These are phyloP conservation scores for Discostella stelligera DNA, from an alignment of 352 stramenopile species.

Conservation along the genomic window DNA sequence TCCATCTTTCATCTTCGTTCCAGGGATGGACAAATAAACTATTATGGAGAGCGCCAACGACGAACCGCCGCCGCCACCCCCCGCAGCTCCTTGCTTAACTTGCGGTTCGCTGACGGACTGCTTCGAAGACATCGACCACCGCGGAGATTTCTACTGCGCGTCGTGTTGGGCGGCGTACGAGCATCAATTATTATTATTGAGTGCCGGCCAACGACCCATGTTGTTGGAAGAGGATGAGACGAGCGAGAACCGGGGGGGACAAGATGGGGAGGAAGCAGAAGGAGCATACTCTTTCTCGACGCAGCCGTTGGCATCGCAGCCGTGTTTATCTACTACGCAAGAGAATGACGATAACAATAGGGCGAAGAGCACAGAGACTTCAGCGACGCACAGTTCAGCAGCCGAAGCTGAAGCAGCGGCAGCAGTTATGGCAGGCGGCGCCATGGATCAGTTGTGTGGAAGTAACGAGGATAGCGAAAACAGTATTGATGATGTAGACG, in stretches of 20 bases:
- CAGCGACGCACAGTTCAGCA: not conserved
- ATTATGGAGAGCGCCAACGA: too few species aligned
- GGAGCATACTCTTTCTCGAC: not conserved
- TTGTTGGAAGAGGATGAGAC: not conserved
- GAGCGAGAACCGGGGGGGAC: not conserved
- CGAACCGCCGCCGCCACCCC: not conserved
- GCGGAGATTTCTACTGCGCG: conserved; percentile 47
- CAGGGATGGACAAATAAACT: too few species aligned
- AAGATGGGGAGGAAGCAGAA: not conserved
- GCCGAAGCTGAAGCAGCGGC: not conserved
- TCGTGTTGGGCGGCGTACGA: conserved; percentile 49
- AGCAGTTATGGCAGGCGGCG: not conserved
- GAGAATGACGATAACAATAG: not conserved
- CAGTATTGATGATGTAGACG: conserved; percentile 6
- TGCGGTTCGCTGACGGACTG: conserved; percentile 43
- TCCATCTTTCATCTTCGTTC: too few species aligned
- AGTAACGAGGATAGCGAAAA: conserved; percentile 1
- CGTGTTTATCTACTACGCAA: not conserved
- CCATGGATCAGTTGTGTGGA: not conserved
- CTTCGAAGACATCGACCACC: conserved; percentile 54
- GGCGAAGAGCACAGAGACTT: not conserved
- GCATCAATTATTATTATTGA: not conserved
- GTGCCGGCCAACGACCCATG: too few species aligned
- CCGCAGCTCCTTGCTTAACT: conserved; percentile 24
- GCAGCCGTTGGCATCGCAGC: not conserved